Percentiles rank a stretch among this genome's conserved stretches.
Evolutionary conservation across 2,329 filamentous ascomycete species (phyloP).

Genomic region (Paraphaeosphaeria sporulosa): DNA sequence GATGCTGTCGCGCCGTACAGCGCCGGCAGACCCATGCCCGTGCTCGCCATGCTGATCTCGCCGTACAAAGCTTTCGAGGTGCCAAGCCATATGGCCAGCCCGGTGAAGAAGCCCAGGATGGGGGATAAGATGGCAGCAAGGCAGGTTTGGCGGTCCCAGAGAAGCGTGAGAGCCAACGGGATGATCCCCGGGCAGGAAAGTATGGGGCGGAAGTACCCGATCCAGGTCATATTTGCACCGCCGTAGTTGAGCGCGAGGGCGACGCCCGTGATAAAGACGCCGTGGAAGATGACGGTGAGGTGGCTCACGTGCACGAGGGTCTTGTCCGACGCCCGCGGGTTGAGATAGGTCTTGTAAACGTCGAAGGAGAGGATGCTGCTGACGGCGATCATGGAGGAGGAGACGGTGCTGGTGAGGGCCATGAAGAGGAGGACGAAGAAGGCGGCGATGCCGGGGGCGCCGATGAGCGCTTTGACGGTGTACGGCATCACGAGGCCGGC

Average conservation of each 20-base stretch:
- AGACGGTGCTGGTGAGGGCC: constrained; percentile 57
- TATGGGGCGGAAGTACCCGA: constrained; percentile 62
- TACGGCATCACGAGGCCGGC: constrained; percentile 50
- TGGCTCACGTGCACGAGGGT: constrained; percentile 55
- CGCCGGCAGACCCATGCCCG: constrained; percentile 8
- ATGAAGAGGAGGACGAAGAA: constrained; percentile 51
- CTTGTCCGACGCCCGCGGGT: constrained; percentile 54
- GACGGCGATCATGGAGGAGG: constrained; percentile 62
- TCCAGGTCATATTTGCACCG: constrained; percentile 63
- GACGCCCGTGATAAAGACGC: constrained; percentile 54
- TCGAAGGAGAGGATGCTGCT: constrained; percentile 63
- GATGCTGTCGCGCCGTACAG: constrained; percentile 12
- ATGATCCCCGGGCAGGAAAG: constrained; percentile 63
- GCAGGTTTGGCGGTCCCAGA: constrained; percentile 60
- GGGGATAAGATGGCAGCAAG: constrained; percentile 60
- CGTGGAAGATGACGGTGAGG: constrained; percentile 61
- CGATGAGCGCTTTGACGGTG: constrained; percentile 48
- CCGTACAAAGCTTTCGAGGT: constrained; percentile 10
- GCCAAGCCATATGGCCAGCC: constrained; percentile 6
- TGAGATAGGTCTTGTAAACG: constrained; percentile 61
- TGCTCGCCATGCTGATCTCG: constrained; percentile 7
- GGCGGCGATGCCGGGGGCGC: constrained; percentile 48
- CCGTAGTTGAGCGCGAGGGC: constrained; percentile 63
- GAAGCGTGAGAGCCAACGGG: constrained; percentile 61
- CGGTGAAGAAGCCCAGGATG: constrained; percentile 49